phyloP scores from a whole-genome alignment of 192 early-diverging fungal genomes.

The Umbelopsis vinacea region DNA sequence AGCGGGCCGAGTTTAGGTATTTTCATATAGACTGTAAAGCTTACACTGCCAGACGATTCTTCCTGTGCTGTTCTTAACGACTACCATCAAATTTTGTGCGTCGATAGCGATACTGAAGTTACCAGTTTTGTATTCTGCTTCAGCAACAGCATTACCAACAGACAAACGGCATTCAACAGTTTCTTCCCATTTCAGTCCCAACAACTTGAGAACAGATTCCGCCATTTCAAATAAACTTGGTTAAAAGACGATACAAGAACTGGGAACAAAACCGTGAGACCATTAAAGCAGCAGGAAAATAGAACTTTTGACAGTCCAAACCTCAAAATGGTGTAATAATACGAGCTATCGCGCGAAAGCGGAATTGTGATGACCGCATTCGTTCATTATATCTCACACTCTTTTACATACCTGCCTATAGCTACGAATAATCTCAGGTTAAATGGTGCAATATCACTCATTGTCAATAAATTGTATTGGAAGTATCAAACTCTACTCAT shows the following conservation, averaged over 20 bases:
- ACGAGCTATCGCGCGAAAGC: too few species aligned
- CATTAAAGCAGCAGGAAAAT: too few species aligned
- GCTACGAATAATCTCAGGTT: too few species aligned
- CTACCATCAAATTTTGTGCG: constrained; percentile 9
- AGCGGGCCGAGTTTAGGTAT: too few species aligned
- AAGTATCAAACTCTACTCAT: neutral
- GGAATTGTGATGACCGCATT: too few species aligned
- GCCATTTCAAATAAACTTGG: neutral
- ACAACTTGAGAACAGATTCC: constrained; percentile 24
- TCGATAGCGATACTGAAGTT: constrained; percentile 31
- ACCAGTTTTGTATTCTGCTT: constrained; percentile 28
- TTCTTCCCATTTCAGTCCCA: constrained; percentile 33
- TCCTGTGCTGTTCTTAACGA: constrained; percentile 27
- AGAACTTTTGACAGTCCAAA: too few species aligned
- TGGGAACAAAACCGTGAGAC: too few species aligned
- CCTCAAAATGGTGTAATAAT: too few species aligned
- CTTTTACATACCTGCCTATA: too few species aligned
- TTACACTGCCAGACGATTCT: constrained; percentile 40
- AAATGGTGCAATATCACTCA: too few species aligned
- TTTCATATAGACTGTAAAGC: neutral
- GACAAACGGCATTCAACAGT: constrained; percentile 34
- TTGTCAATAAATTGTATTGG: neutral
- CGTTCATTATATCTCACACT: too few species aligned
- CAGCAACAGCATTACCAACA: constrained; percentile 31
- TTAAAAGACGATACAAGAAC: too few species aligned